phyloP scores from a whole-genome alignment of 1,284 basidiomycete species.

The Malassezia brasiliensis region DNA sequence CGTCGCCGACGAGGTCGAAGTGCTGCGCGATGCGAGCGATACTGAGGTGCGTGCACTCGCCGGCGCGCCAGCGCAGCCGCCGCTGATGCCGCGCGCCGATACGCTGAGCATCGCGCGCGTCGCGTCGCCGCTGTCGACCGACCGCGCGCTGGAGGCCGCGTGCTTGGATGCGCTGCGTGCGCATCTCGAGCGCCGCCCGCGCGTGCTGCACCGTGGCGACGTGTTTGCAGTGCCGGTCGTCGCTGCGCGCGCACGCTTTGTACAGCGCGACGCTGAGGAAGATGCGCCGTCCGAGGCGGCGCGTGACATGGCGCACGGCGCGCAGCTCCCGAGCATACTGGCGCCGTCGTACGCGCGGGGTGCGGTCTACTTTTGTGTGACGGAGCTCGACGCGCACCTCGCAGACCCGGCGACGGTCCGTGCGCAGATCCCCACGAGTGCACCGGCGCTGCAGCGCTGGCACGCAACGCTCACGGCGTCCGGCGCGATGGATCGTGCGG shows the following conservation, averaged over 20 bases:
- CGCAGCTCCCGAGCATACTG: conserved; percentile 5
- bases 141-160: conserved; percentile 62
- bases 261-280: conserved; percentile 23
- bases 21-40: conserved; percentile 11
- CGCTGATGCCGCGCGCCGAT: conserved; percentile 40
- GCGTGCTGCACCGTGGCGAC: conserved; percentile 70
- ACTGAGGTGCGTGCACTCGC: neutral
- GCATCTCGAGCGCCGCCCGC: conserved; percentile 58
- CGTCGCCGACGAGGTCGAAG: conserved; percentile 19
- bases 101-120: conserved; percentile 68
- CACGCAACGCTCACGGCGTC: conserved; percentile 2
- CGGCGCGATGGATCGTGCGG: neutral
- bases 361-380: conserved; percentile 67
- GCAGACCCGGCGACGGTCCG: conserved; percentile 6
- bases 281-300: conserved; percentile 43
- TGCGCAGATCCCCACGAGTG: neutral
- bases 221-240: conserved; percentile 65
- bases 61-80: conserved; percentile 23
- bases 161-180: conserved; percentile 62
- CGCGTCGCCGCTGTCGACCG: conserved; percentile 66
- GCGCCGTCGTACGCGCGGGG: conserved; percentile 36
- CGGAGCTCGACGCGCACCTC: conserved; percentile 52
- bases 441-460: conserved; percentile 10
- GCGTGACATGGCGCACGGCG: conserved; percentile 15
- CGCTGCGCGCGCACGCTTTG: conserved; percentile 48